phyloP scores from a whole-genome alignment of 2,329 filamentous ascomycete species.

The Bipolaris zeicola region DNA sequence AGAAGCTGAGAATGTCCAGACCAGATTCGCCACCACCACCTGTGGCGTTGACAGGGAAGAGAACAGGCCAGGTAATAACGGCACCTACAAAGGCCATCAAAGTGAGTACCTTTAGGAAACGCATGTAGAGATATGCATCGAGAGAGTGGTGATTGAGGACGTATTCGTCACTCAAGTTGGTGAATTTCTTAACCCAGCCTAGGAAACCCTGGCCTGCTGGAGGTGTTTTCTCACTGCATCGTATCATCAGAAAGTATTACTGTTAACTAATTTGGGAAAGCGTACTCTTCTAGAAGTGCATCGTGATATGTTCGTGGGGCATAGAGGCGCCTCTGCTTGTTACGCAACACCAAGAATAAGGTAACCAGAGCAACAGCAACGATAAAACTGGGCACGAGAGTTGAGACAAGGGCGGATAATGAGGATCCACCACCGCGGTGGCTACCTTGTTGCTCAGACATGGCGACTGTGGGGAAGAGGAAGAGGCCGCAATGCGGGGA shows the following conservation, averaged over 20 bases:
- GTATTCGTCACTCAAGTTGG: constrained; percentile 51
- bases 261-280: fast-evolving
- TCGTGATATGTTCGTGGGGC: constrained; percentile 54
- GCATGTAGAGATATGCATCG: constrained; percentile 56
- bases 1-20: constrained; percentile 42
- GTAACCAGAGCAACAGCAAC: constrained; percentile 35
- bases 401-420: constrained; percentile 48
- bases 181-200: constrained; percentile 59
- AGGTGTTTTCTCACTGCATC: constrained; percentile 47
- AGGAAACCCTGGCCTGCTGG: constrained; percentile 53
- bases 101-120: constrained; percentile 54
- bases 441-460: constrained; percentile 3
- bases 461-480: background rate
- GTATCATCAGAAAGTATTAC: constrained; percentile 18
- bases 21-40: constrained; percentile 45
- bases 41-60: constrained; percentile 55
- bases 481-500: background rate
- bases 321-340: constrained; percentile 51
- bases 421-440: constrained; percentile 25
- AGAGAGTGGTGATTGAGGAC: constrained; percentile 56
- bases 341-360: constrained; percentile 52
- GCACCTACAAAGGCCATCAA: constrained; percentile 52
- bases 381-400: constrained; percentile 39
- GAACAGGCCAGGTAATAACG: constrained; percentile 53
- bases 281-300: constrained; percentile 41